A percentile compares a stretch with the other conserved stretches of the same genome.
These are phyloP conservation scores for Boletus vinaceobasis DNA, from an alignment of 768 basidiomycete species.

Conservation along the genomic window DNA sequence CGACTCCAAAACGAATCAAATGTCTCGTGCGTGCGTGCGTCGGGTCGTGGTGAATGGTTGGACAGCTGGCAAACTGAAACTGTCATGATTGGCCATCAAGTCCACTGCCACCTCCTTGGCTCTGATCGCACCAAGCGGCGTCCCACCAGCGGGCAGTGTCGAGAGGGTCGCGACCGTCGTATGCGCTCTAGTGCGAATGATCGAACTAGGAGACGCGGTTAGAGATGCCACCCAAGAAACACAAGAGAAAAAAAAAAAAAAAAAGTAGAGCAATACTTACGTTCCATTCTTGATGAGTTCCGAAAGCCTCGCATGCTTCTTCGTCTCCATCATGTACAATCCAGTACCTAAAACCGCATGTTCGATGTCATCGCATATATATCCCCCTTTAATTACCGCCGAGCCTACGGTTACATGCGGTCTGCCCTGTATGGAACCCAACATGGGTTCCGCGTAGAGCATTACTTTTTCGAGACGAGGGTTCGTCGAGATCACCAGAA, in stretches of 20 bases:
- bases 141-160: slow-evolving; percentile 12
- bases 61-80: not conserved
- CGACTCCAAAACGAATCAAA: not conserved
- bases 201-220: slow-evolving; percentile 20
- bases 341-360: slow-evolving; percentile 45
- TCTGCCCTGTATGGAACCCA: slow-evolving; percentile 8
- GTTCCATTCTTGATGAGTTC: slow-evolving; percentile 57
- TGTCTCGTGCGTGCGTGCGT: not conserved
- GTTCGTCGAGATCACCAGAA: slow-evolving; percentile 50
- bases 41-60: not conserved
- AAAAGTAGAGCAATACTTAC: slow-evolving; percentile 28
- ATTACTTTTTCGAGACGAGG: slow-evolving; percentile 46
- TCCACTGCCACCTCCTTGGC: slow-evolving; percentile 62
- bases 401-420: not conserved
- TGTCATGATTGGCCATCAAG: slow-evolving; percentile 8
- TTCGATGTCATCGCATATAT: slow-evolving; percentile 14
- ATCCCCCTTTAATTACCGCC: slow-evolving; percentile 12
- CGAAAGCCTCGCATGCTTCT: slow-evolving; percentile 46
- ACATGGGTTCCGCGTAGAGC: slow-evolving; percentile 27
- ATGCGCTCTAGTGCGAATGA: slow-evolving; percentile 37
- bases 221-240: slow-evolving; percentile 1
- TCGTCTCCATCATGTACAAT: slow-evolving; percentile 57
- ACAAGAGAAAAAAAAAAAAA: not conserved
- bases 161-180: slow-evolving; percentile 27
- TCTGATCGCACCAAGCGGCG: slow-evolving; percentile 55